Conservation (phyloP, 352 stramenopile species). For the Phytophthora fragariaefolia region DNA sequence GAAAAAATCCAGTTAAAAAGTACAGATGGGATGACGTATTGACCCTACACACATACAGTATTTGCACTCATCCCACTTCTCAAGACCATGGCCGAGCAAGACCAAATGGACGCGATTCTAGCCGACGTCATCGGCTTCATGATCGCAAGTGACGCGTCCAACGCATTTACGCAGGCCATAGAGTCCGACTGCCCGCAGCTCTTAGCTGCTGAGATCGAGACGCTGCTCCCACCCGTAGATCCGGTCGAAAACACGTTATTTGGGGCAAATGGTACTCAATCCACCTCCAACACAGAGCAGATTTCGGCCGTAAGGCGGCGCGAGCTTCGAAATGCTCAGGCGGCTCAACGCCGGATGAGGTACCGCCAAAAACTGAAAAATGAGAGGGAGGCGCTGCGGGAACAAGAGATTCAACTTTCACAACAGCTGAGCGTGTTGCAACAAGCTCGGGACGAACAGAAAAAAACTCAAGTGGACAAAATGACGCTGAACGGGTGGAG, state of each 20-base stretch:
- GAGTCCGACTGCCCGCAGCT: background rate
- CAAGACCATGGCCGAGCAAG: slow-evolving; percentile 19
- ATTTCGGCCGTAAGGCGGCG: background rate
- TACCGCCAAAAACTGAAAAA: slow-evolving; percentile 28
- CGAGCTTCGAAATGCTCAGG: slow-evolving; percentile 9
- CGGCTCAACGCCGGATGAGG: slow-evolving; percentile 11
- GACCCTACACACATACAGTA: too few species aligned
- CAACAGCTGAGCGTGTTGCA: slow-evolving; percentile 3
- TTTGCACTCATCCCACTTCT: too few species aligned
- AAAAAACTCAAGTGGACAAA: background rate
- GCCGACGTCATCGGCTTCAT: slow-evolving; percentile 19
- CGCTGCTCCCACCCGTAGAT: slow-evolving; percentile 7
- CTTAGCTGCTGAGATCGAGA: slow-evolving; percentile 22
- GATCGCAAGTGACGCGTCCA: background rate
- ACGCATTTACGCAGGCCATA: background rate
- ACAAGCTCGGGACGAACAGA: background rate
- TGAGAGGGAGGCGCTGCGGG: slow-evolving; percentile 16
- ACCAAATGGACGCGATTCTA: slow-evolving; percentile 19
- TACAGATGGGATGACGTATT: too few species aligned
- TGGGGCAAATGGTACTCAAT: background rate
- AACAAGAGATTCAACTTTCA: slow-evolving; percentile 8
- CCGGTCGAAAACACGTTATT: background rate
- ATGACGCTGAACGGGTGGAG: slow-evolving; percentile 12
- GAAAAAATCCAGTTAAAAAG: too few species aligned
- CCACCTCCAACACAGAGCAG: background rate